Conservation (phyloP, 2,329 filamentous ascomycete genomes). For the Trichoderma semiorbis region DNA sequence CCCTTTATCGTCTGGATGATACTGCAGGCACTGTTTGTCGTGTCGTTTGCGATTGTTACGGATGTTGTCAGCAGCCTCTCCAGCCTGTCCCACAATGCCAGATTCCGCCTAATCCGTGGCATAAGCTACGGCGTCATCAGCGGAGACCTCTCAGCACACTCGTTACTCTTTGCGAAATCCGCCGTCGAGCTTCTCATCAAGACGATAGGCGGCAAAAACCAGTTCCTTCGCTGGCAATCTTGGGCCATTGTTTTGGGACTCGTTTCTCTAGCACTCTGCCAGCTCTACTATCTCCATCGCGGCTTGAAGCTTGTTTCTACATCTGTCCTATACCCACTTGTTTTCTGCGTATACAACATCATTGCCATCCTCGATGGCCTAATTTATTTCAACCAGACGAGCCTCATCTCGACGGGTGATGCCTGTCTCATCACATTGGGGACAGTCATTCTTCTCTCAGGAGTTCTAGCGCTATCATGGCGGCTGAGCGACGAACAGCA, state of each 20-base stretch:
- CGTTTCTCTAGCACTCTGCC: slow-evolving; percentile 75
- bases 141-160: slow-evolving; percentile 91
- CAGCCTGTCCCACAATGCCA: slow-evolving; percentile 56
- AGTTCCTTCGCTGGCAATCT: slow-evolving; percentile 93
- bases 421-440: slow-evolving; percentile 82
- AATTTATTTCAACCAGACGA: slow-evolving; percentile 92
- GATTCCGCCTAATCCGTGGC: slow-evolving; percentile 73
- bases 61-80: slow-evolving; percentile 53
- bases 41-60: slow-evolving; percentile 61
- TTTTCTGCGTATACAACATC: slow-evolving; percentile 99
- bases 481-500: slow-evolving; percentile 76
- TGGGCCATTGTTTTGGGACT: slow-evolving; percentile 87
- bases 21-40: slow-evolving; percentile 69
- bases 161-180: slow-evolving; percentile 88
- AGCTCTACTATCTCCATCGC: slow-evolving; percentile 92
- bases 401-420: slow-evolving; percentile 70
- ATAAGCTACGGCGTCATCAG: slow-evolving; percentile 87
- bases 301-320: slow-evolving; percentile 94
- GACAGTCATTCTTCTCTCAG: slow-evolving; percentile 78
- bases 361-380: slow-evolving; percentile 95
- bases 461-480: slow-evolving; percentile 91
- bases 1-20: slow-evolving; percentile 89
- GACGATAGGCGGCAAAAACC: slow-evolving; percentile 82
- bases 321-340: slow-evolving; percentile 90
- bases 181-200: slow-evolving; percentile 89